Evolutionary conservation across 805 yeast genomes (phyloP).

Genomic region (Wickerhamiella sergipiensis): DNA sequence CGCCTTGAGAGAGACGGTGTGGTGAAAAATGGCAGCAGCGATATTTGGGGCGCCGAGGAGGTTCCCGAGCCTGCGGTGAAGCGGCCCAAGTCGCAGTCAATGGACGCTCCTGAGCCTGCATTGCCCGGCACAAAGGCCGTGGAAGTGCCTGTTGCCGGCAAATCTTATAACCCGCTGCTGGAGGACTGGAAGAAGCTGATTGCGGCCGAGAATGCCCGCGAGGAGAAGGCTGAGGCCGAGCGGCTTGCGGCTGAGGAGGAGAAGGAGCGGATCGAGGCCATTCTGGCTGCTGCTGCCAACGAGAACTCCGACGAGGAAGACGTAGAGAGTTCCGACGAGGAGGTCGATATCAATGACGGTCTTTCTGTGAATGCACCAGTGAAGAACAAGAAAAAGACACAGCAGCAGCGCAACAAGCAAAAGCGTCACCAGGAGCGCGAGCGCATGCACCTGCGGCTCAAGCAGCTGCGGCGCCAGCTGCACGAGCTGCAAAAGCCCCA

Average conservation of each 20-base stretch:
- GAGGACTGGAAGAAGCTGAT: conserved; percentile 71
- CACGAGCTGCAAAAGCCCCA: conserved; percentile 33
- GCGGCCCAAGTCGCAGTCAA: conserved; percentile 2
- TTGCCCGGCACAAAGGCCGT: conserved; percentile 21
- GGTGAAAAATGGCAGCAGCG: conserved; percentile 34
- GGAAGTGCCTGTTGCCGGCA: conserved; percentile 63
- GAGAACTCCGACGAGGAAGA: conserved; percentile 15
- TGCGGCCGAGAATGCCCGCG: conserved; percentile 48
- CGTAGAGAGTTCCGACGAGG: conserved; percentile 20
- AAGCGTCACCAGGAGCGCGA: conserved; percentile 39
- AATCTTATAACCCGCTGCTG: conserved; percentile 81
- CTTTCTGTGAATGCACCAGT: conserved; percentile 66
- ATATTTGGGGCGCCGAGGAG: conserved; percentile 52
- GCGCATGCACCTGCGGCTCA: conserved; percentile 42
- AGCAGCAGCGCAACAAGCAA: conserved; percentile 57
- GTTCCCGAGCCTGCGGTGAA: conserved; percentile 5
- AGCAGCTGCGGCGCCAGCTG: conserved; percentile 46
- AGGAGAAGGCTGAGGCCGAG: conserved; percentile 52
- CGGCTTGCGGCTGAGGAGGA: conserved; percentile 49
- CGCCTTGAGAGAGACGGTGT: conserved; percentile 57
- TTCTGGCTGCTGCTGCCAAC: conserved; percentile 53
- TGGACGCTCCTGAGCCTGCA: conserved; percentile 14
- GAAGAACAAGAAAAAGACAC: conserved; percentile 56
- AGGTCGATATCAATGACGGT: conserved; percentile 20
- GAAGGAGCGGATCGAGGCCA: conserved; percentile 44